Conservation (phyloP, 2,329 filamentous ascomycete species). For the Cytospora chrysosperma region DNA sequence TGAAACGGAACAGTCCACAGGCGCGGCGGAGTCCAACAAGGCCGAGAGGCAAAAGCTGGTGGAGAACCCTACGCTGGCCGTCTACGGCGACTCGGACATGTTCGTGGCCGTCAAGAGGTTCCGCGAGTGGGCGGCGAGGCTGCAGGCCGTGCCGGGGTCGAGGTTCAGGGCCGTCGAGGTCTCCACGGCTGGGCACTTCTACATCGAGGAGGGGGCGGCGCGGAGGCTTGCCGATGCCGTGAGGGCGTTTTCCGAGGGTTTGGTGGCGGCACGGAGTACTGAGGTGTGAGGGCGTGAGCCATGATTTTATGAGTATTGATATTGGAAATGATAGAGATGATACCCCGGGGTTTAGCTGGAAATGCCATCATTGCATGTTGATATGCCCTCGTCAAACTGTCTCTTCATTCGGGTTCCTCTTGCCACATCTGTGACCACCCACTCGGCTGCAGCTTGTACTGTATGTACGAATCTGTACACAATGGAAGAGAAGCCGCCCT, state of each 20-base stretch:
- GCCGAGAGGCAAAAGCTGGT: conserved; percentile 51
- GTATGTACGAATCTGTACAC: background rate
- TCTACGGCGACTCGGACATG: conserved; percentile 74
- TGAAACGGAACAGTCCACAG: background rate
- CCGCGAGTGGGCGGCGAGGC: conserved; percentile 59
- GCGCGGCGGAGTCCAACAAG: background rate
- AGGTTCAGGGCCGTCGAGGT: conserved; percentile 45
- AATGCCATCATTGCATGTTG: background rate
- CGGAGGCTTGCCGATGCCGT: conserved; percentile 35
- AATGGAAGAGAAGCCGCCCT: background rate
- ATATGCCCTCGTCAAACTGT: too few species aligned
- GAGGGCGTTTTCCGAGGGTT: conserved; percentile 30
- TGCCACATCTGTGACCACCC: background rate
- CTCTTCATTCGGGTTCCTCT: background rate
- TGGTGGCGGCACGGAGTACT: conserved; percentile 25
- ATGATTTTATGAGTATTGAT: background rate
- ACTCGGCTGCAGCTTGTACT: background rate
- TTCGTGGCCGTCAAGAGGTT: conserved; percentile 69
- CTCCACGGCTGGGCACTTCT: conserved; percentile 54
- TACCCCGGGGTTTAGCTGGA: conserved; percentile 11
- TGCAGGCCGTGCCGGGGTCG: conserved; percentile 42
- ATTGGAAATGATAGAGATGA: conserved; percentile 10
- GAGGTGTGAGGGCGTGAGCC: background rate
- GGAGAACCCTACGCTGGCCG: conserved; percentile 59
- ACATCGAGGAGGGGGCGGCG: conserved; percentile 45